Conservation (phyloP, 352 stramenopile species). For the Phytophthora cryptogea region DNA sequence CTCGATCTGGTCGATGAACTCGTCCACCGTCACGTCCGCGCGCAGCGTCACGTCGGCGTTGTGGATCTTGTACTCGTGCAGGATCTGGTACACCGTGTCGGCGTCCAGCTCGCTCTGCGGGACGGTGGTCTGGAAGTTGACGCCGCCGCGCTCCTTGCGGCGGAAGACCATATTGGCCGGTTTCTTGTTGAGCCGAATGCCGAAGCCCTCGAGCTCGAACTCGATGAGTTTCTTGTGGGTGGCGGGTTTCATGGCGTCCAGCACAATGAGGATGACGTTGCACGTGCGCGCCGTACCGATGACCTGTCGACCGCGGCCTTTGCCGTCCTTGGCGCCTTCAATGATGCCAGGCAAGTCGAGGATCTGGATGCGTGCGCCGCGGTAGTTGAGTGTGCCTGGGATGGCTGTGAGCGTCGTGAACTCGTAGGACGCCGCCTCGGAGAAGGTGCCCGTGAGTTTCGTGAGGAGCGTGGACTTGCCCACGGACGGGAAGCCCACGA, state of each 20-base stretch:
- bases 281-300: conserved; percentile 97
- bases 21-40: conserved; percentile 97
- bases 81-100: conserved; percentile 94
- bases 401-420: conserved; percentile 99
- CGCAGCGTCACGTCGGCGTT: conserved; percentile 96
- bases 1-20: conserved; percentile 99
- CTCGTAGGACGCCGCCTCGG: conserved; percentile 96
- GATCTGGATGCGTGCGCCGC: conserved; percentile 85
- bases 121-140: conserved; percentile 97
- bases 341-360: conserved; percentile 97
- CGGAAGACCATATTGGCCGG: conserved; percentile 96
- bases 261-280: conserved; percentile 99
- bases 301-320: conserved; percentile 96
- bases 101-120: conserved; percentile 93
- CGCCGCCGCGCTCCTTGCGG: conserved; percentile 96
- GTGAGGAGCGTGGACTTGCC: conserved; percentile 98
- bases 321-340: conserved; percentile 98
- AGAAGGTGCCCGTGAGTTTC: conserved; percentile 96
- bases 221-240: conserved; percentile 99
- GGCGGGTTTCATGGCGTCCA: conserved; percentile 96
- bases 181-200: conserved; percentile 98
- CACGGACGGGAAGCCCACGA: conserved; percentile 99
- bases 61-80: conserved; percentile 99
- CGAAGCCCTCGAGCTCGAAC: conserved; percentile 98
- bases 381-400: conserved; percentile 97